phyloP scores from a whole-genome alignment of 2,329 filamentous ascomycete genomes.

The Teratosphaeria viscida region DNA sequence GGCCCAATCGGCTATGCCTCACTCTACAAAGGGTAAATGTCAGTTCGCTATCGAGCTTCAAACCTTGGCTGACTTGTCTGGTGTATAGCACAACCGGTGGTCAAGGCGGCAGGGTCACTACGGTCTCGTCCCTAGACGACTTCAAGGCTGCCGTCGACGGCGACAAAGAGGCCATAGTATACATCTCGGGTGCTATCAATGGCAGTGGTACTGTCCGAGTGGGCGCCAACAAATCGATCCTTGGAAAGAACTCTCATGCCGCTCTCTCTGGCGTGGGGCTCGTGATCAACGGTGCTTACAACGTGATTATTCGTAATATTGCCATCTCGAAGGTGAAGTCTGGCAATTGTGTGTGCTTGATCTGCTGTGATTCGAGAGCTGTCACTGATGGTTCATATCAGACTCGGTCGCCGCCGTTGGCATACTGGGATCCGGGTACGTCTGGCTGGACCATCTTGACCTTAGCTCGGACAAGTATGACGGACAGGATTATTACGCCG shows the following conservation, averaged over 20 bases:
- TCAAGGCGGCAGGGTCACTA: slow-evolving; percentile 34
- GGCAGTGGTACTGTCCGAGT: slow-evolving; percentile 37
- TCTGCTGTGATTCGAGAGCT: background rate
- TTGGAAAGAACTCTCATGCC: slow-evolving; percentile 37
- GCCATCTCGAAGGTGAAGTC: slow-evolving; percentile 41
- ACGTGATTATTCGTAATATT: slow-evolving; percentile 50
- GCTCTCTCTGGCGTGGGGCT: slow-evolving; percentile 39
- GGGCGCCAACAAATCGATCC: slow-evolving; percentile 40
- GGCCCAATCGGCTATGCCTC: slow-evolving; percentile 17
- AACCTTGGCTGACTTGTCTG: background rate
- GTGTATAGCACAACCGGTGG: slow-evolving; percentile 34
- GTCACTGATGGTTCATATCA: background rate
- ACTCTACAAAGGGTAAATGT: slow-evolving; percentile 16
- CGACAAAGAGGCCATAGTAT: slow-evolving; percentile 32
- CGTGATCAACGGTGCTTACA: slow-evolving; percentile 37
- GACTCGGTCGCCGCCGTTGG: slow-evolving; percentile 37
- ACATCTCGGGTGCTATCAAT: slow-evolving; percentile 36
- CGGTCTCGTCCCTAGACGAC: slow-evolving; percentile 35
- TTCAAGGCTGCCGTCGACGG: slow-evolving; percentile 29
- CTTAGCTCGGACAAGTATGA: slow-evolving; percentile 48
- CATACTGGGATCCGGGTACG: slow-evolving; percentile 37
- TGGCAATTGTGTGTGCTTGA: slow-evolving; percentile 21
- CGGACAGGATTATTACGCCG: slow-evolving; percentile 62
- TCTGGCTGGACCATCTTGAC: slow-evolving; percentile 60
- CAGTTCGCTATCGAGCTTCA: background rate